phyloP scores from a whole-genome alignment of 2,329 filamentous ascomycete genomes.

The Fusarium aywerte region DNA sequence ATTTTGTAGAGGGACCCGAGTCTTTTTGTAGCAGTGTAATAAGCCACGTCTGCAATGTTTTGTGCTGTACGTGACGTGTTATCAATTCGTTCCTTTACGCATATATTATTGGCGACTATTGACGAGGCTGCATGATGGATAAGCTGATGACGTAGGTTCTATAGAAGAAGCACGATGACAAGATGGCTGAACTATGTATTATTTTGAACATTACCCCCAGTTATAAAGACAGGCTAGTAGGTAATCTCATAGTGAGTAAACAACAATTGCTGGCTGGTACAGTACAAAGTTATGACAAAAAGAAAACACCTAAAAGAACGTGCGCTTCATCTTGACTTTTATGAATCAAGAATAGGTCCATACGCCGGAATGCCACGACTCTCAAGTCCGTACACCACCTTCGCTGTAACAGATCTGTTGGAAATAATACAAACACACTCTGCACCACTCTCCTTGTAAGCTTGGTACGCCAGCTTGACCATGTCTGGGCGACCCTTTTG shows the following conservation, averaged over 20 bases:
- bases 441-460: constrained; percentile 61
- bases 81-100: background rate
- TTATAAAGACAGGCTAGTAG: background rate
- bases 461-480: constrained; percentile 55
- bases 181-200: background rate
- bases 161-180: background rate
- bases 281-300: background rate
- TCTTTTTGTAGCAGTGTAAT: fast-evolving
- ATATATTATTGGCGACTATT: fast-evolving
- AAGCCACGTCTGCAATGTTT: background rate
- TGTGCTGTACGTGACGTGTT: background rate
- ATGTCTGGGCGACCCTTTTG: constrained; percentile 64
- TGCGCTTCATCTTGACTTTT: background rate
- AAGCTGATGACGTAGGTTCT: background rate
- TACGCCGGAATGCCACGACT: constrained; percentile 69
- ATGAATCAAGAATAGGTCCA: constrained; percentile 72
- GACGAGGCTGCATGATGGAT: background rate
- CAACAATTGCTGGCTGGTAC: background rate
- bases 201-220: background rate
- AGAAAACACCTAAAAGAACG: background rate
- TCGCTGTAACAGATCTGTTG: constrained; percentile 69
- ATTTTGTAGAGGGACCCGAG: background rate
- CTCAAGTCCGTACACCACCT: constrained; percentile 72
- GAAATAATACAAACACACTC: constrained; percentile 76
- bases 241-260: background rate